phyloP scores from a whole-genome alignment of 495 filamentous ascomycete genomes.

The Aspergillus ostianus region DNA sequence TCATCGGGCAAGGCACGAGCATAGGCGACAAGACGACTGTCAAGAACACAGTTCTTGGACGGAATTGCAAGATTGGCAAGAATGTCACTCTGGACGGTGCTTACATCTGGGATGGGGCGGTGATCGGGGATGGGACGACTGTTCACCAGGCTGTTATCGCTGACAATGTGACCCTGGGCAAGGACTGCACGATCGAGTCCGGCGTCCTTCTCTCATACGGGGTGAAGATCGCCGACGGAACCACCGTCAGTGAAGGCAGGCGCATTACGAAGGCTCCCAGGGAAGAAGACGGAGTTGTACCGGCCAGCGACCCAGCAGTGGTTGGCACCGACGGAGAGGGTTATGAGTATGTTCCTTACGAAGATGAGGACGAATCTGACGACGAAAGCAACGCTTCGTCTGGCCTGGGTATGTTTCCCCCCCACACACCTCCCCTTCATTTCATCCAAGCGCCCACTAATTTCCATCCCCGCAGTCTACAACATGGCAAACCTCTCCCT shows the following conservation, averaged over 20 bases:
- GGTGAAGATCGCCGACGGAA: constrained; percentile 64
- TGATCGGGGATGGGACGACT: constrained; percentile 69
- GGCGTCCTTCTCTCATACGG: constrained; percentile 80
- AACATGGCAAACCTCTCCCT: constrained; percentile 63
- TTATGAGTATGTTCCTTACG: constrained; percentile 48
- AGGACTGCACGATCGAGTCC: constrained; percentile 60
- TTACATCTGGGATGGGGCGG: constrained; percentile 86
- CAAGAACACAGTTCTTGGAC: constrained; percentile 72
- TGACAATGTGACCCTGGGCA: constrained; percentile 65
- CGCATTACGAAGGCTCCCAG: constrained; percentile 56
- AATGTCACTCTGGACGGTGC: constrained; percentile 76
- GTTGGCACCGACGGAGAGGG: constrained; percentile 48
- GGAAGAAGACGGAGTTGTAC: constrained; percentile 42
- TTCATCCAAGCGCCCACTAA: constrained; percentile 27
- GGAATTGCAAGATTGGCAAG: constrained; percentile 79
- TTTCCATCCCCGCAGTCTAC: constrained; percentile 56
- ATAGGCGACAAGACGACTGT: constrained; percentile 71
- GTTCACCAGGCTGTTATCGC: constrained; percentile 76
- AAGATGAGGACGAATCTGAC: constrained; percentile 52
- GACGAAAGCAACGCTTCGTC: constrained; percentile 47
- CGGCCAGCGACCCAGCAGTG: constrained; percentile 48
- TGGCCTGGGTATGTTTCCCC: constrained; percentile 47
- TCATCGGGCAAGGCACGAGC: constrained; percentile 73
- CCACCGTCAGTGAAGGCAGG: constrained; percentile 48
- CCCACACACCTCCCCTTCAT: constrained; percentile 24